Evolutionary conservation across 2,329 filamentous ascomycete genomes (phyloP), one percentile per base, ranked within the genome.

Genomic region (Trichoderma pleuroti): DNA sequence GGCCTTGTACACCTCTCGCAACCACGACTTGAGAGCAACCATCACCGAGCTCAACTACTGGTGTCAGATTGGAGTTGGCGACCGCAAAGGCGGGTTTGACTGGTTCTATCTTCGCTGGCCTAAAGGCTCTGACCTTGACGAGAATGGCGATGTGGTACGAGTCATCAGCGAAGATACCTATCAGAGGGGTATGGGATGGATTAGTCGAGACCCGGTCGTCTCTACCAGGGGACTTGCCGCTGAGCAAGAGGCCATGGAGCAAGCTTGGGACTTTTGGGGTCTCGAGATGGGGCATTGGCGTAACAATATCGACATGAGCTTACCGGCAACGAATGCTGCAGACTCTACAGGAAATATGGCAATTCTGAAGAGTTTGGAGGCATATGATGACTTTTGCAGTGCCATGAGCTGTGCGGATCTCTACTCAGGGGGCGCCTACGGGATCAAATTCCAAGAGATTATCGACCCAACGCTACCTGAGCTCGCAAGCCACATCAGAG

Each of bases 21-120:
- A 86, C 2, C 81, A 86, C 32, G 96, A 99, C 78, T 82, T 99
- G 14, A 90, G 96, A 68, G 93, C 91, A 26, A 90, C 91, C 2
- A 88, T 99, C 62, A 90, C 87, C 70, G 94, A 98, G 72, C 86
- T 99, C 32, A 91, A 97, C 78, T 96, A 97, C 78, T 99, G 95
- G 95, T 99, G 97, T 78, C 96, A 99, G 79, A 94, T 98, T 81
- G 93, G 92, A 0, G 89, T 99, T 11, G 97, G 96, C 6, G 96
- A 97, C 78, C 85, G 89, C n/a, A 92, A 92, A 75, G 92, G 92
- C 24, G 95, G 96, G 0, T 87, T 97, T 57, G 92, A 95, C 76
- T 99, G 97, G 95, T 93, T 97, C 75, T 90, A 92, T 75, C 88
- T 91, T 61, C 87, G 91, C 70, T 95, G 91, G 89, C 92, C 93